phyloP scores from a whole-genome alignment of 1,284 basidiomycete species.

The Trichosporon ovoides region DNA sequence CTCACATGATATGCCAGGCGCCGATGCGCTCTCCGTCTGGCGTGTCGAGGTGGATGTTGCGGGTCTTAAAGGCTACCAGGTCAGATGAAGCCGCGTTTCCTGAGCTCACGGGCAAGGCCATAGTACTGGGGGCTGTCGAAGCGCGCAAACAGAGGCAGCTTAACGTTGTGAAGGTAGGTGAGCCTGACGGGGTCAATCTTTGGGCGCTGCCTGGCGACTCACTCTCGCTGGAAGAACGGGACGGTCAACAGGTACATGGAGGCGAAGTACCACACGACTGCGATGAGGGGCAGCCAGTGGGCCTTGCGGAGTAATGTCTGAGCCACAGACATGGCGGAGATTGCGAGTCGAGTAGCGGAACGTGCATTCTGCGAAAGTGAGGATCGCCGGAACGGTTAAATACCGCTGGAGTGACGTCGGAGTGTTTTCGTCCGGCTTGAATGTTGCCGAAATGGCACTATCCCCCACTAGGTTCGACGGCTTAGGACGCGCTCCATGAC shows the following conservation, averaged over 20 bases:
- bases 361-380: too few relatives aligned
- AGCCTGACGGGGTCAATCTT: conserved; percentile 6
- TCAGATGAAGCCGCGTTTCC: background rate
- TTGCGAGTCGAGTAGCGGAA: too few relatives aligned
- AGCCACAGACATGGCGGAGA: conserved; percentile 5
- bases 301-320: conserved; percentile 10
- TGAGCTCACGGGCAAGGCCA: conserved; percentile 69
- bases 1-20: conserved; percentile 77
- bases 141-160: conserved; percentile 60
- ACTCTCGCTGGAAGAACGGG: conserved; percentile 14
- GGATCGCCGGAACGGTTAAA: too few relatives aligned
- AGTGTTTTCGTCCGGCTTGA: too few relatives aligned
- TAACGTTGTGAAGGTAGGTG: conserved; percentile 63
- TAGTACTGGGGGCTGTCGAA: conserved; percentile 67
- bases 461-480: too few relatives aligned
- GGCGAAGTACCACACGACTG: conserved; percentile 1
- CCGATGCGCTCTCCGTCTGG: conserved; percentile 73
- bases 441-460: too few relatives aligned
- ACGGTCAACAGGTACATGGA: conserved; percentile 4
- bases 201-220: background rate
- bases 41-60: conserved; percentile 66
- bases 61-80: conserved; percentile 65
- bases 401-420: too few relatives aligned
- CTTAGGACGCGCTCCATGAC: too few relatives aligned
- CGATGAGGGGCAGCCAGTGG: background rate